Evolutionary conservation across 768 basidiomycete species (phyloP), one percentile per base, ranked within the genome.

Genomic region (Rhodotorula sphaerocarpa): DNA sequence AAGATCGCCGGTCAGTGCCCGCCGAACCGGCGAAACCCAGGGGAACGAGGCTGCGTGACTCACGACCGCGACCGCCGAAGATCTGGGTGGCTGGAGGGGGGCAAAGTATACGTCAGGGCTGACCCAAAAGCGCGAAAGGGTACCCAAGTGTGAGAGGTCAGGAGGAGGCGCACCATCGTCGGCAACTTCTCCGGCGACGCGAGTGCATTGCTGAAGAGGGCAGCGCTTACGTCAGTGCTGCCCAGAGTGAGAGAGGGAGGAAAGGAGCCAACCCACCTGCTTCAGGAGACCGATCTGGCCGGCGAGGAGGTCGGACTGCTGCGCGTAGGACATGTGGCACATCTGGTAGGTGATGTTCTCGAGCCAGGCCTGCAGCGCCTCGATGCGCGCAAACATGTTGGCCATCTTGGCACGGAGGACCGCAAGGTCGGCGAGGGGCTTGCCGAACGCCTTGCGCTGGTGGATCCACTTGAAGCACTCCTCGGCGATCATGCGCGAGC

Each of bases 331-430:
- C 65, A 66, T 66, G 52, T 66, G 52, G 46, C 39, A 44, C 56
- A 69, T 62, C 53, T 69, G 57, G 55, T 51, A 67, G 28, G 67
- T 90, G 61, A 91, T 77, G 65, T 82, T 86, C 77, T 91, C 89
- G 30, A 90, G 76, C 87, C 87, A 90, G 28, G 79, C 81, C 72
- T 90, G 90, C 21, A 82, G 81, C 28, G 83, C 82, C 74, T 91
- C 89, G 36, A 84, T 80, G 47, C 87, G 84, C 48, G 87, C 80
- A 57, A 95, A 51, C 69, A 67, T 71, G 45, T 50, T 34, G 1
- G 70, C 70, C 18, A 71, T 41, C 65, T 71, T 71, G 20, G 58
- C 59, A 28, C 70, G 65, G 21, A 71, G 59, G 42, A 70, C 68
- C 9, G 70, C 57, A 31, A 60, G 70, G 20, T 58, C 56, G 42